Evolutionary conservation across 768 basidiomycete species (phyloP).

Genomic region (Leccinum arenicola): DNA sequence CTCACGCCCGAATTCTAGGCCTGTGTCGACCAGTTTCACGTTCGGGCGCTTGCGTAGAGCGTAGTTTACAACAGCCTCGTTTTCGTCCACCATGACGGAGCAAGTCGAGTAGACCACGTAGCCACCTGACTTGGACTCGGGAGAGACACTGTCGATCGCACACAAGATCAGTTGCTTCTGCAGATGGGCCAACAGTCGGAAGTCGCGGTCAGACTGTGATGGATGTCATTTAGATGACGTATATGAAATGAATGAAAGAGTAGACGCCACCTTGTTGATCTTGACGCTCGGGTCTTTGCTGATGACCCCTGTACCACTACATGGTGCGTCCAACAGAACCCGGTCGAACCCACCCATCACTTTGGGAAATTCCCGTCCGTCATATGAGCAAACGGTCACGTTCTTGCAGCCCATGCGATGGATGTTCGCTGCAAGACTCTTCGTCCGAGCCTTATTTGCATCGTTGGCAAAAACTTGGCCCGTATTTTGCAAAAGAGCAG

Average conservation of each 20-base stretch:
- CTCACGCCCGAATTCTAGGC: constrained; percentile 88
- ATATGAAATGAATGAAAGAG: neutral
- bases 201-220: constrained; percentile 86
- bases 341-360: constrained; percentile 99
- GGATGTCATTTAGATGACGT: constrained; percentile 3
- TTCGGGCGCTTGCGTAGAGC: constrained; percentile 93
- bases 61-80: constrained; percentile 97
- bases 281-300: constrained; percentile 97
- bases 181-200: constrained; percentile 91
- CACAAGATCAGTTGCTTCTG: constrained; percentile 98
- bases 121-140: constrained; percentile 88
- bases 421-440: constrained; percentile 94
- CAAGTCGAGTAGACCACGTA: constrained; percentile 98
- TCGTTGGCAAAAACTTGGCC: constrained; percentile 99
- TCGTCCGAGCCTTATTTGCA: constrained; percentile 89
- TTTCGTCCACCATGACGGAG: constrained; percentile 97
- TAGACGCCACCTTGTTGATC: constrained; percentile 82
- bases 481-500: constrained; percentile 95
- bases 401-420: constrained; percentile 98
- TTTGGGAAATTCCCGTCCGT: constrained; percentile 96
- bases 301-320: constrained; percentile 97
- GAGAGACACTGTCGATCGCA: constrained; percentile 92
- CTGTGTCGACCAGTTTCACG: constrained; percentile 88
- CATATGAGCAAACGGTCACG: constrained; percentile 94
- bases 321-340: constrained; percentile 96